Evolutionary conservation across 148 eudicot genomes (phyloP), one percentile per base, ranked within the genome.

Genomic region (Linanthus parryae): DNA sequence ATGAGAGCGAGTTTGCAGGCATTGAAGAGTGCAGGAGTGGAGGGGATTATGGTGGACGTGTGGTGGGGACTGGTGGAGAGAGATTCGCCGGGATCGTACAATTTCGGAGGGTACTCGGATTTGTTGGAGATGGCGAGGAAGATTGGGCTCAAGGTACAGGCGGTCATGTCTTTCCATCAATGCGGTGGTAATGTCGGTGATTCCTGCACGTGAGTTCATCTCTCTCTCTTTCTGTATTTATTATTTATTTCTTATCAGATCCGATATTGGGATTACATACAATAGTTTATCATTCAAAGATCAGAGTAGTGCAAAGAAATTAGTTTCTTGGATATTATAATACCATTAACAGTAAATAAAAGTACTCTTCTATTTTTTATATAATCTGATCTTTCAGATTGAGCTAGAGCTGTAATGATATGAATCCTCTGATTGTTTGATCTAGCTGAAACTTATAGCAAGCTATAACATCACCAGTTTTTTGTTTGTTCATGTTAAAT

Each of bases 1-100:
- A 80, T 89, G 91, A 80, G 73, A 3, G 91, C 80, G 56, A 85
- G 97, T 49, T 25, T 89, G 54, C 73, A 69, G 63, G 95, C 97
- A 45, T 44, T 89, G 71, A 89, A 82, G 69, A 82, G 81, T 13
- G 88, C 97, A 0, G 95, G 97, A 0, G 97, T 85, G 24, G 91
- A 85, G 37, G 97, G 97, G 42, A 58, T 89, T n/a, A 89, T 89
- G 97, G 66, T 89, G 83, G 97, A 89, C 47, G 94, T 82, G 41
- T 89, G 97, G 97, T 89, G 97, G 97, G 97, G 95, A 1, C 59
- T 89, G 63, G 97, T 89, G 43, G 97, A 89, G 77, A 75, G 79
- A 23, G 97, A 89, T 1, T 9, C 25, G 2, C 95, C 95, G 0
- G 87, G 88, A 7, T 69, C 66, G 57, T 89, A 89, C 40, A 80